Evolutionary conservation across 345 rosid species (phyloP).

Genomic region (Raphanus sativus): DNA sequence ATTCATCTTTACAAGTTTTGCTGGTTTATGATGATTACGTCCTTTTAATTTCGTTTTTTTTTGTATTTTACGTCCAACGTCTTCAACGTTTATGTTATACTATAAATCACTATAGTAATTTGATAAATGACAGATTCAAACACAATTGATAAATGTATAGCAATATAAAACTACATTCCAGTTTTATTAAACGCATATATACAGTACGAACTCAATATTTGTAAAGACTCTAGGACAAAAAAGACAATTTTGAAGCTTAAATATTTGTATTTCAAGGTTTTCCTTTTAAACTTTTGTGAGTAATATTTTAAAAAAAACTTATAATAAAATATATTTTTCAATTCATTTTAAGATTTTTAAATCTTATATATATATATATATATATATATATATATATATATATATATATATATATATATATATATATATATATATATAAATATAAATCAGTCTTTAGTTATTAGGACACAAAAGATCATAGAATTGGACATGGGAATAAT

Average conservation of each 20-base stretch:
- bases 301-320: not conserved
- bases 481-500: not conserved
- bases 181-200: not conserved
- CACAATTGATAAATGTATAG: not conserved
- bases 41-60: not conserved
- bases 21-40: not conserved
- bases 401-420: no score
- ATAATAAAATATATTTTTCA: not conserved
- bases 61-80: not conserved
- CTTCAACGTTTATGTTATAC: not conserved
- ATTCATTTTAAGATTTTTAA: not conserved
- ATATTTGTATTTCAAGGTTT: not conserved
- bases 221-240: not conserved
- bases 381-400: no score
- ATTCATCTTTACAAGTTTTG: not conserved
- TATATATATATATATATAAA: not conserved
- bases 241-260: not conserved
- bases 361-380: no score
- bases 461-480: not conserved
- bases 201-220: not conserved
- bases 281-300: not conserved
- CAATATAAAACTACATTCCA: not conserved
- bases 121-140: not conserved
- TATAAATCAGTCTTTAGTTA: not conserved
- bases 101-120: not conserved